phyloP scores from a whole-genome alignment of 106 monocot genomes.

The Ottelia alismoides region DNA sequence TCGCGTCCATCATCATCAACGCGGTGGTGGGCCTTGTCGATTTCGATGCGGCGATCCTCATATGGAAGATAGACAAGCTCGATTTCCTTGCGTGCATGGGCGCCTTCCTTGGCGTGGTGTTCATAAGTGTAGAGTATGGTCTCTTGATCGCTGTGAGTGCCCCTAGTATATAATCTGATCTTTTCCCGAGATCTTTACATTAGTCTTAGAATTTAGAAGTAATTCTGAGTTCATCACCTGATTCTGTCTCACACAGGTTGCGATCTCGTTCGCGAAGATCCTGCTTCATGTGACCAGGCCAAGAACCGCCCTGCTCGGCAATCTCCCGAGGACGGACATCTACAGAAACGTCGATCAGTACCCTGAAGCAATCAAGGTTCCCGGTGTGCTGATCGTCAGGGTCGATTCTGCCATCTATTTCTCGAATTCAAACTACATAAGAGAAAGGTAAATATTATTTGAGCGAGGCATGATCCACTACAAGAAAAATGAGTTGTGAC shows the following conservation, averaged over 20 bases:
- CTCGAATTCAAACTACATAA: slow-evolving; percentile 22
- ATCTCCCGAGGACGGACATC: slow-evolving; percentile 8
- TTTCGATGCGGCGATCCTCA: slow-evolving; percentile 43
- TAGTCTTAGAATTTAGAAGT: background rate
- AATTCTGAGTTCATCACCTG: background rate
- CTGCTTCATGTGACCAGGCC: slow-evolving; percentile 14
- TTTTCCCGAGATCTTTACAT: too few species aligned
- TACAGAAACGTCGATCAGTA: slow-evolving; percentile 20
- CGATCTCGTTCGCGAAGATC: slow-evolving; percentile 13
- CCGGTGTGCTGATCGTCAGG: slow-evolving; percentile 17
- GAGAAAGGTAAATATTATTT: slow-evolving; percentile 23
- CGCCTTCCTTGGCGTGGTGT: slow-evolving; percentile 79
- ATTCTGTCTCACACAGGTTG: background rate
- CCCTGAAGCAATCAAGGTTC: slow-evolving; percentile 9
- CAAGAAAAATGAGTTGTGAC: too few species aligned
- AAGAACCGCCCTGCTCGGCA: slow-evolving; percentile 15
- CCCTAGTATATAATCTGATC: too few species aligned
- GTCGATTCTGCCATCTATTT: slow-evolving; percentile 26
- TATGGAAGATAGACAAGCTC: slow-evolving; percentile 86
- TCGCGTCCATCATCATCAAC: slow-evolving; percentile 66
- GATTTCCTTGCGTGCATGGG: slow-evolving; percentile 85
- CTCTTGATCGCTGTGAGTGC: slow-evolving; percentile 62
- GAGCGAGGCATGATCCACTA: too few species aligned
- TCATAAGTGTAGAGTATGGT: slow-evolving; percentile 62
- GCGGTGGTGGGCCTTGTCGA: slow-evolving; percentile 68